Evolutionary conservation across 1,284 basidiomycete genomes (phyloP), one percentile per base, ranked within the genome.

Genomic region (Puccinia novopanici): DNA sequence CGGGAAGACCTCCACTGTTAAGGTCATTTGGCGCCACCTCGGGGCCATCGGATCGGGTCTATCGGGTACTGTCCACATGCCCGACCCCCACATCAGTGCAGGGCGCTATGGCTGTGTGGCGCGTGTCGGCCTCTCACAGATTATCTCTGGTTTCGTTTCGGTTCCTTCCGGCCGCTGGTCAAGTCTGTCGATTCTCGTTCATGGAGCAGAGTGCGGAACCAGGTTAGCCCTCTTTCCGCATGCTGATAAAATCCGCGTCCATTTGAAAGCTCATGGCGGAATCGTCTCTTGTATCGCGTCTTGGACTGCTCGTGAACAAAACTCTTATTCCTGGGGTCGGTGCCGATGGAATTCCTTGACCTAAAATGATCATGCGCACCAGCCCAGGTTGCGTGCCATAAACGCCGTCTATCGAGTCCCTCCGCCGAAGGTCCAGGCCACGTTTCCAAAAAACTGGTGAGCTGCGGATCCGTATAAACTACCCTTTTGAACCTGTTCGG

Each of bases 381-480:
- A 67, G 63, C 63, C 37, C 63, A n/a, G 42, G 22, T 45, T 13
- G 4, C 59, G 30, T 45, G 63, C 12, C 63, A 67, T 12, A 67
- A 67, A 40, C 42, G 63, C 22, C 45, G n/a, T 37, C 63, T 67
- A 67, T 67, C 63, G 3, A 67, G 48, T 48, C n/a, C 63, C 3
- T 67, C 63, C 37, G 40, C 40, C 19, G 63, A 67, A 9, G 63
- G 48, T 27, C 6, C 37, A 0, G 37, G 19, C n/a, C 63, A 24
- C 37, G 63, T 12, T 24, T 67, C 63, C 2, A 67, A 67, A 37
- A 67, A 67, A 22, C 63, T 48, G 63, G 63, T 67, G 40, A 67
- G 63, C 63, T 6, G 42, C 63, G 42, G 4, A 48, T 45, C 10
- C 4, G 22, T 24, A 48, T n/a, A 42, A 15, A 12, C 10, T 6